Evolutionary conservation across 176 grass and related monocot genomes (phyloP).

Genomic region (Saccharum spontaneum): DNA sequence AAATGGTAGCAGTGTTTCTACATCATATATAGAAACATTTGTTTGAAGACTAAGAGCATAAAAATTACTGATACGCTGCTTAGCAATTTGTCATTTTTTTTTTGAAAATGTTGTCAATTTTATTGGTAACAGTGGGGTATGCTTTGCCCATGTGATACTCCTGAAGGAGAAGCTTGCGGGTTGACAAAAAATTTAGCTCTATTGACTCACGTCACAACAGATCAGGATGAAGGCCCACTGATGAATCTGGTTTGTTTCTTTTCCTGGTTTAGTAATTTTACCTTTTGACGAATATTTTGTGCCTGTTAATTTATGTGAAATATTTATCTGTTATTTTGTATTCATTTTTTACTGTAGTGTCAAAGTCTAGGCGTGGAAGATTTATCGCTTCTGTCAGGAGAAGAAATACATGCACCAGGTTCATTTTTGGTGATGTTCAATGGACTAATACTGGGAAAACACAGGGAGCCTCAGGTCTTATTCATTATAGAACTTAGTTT

Average conservation of each 20-base stretch:
- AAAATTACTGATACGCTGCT: neutral
- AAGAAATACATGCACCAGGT: slow-evolving; percentile 81
- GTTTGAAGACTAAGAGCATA: neutral
- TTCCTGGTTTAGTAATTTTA: slow-evolving; percentile 13
- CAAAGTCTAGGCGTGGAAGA: slow-evolving; percentile 87
- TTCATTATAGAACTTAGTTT: slow-evolving; percentile 6
- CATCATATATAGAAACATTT: slow-evolving; percentile 1
- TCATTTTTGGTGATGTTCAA: slow-evolving; percentile 99
- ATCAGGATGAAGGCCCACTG: slow-evolving; percentile 81
- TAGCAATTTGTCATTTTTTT: slow-evolving; percentile 19
- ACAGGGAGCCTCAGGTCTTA: slow-evolving; percentile 73
- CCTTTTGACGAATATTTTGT: slow-evolving; percentile 4
- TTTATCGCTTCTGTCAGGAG: slow-evolving; percentile 64
- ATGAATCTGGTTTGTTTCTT: slow-evolving; percentile 64
- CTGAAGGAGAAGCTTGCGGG: slow-evolving; percentile 97
- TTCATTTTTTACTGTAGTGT: slow-evolving; percentile 54
- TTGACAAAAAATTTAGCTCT: slow-evolving; percentile 98
- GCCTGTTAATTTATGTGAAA: neutral
- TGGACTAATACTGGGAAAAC: slow-evolving; percentile 93
- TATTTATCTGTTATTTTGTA: slow-evolving; percentile 22
- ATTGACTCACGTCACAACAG: slow-evolving; percentile 91
- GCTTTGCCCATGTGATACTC: slow-evolving; percentile 99
- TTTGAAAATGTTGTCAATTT: neutral
- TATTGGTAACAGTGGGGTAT: slow-evolving; percentile 89
- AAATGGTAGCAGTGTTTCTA: slow-evolving; percentile 8